Percentiles rank a stretch among this genome's conserved stretches.
Evolutionary conservation across 176 grass and related monocot species (phyloP).

Genomic region (Poa pratensis): DNA sequence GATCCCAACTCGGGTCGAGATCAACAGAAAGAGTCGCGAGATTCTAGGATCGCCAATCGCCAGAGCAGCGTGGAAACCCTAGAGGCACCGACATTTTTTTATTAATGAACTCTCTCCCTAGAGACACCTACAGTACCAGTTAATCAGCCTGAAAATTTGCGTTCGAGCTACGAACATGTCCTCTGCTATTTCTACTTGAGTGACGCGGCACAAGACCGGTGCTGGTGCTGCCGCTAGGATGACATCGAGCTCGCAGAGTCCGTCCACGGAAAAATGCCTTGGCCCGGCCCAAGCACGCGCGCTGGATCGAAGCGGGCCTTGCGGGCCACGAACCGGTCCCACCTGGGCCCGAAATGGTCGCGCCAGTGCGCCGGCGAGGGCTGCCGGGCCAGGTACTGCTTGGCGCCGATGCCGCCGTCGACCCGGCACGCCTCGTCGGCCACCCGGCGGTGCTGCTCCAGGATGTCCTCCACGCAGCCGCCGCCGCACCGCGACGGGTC

Average conservation of each 20-base stretch:
- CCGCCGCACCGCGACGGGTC: slow-evolving; percentile 57
- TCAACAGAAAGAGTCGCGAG: too few relatives aligned
- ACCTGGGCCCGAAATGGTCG: slow-evolving; percentile 60
- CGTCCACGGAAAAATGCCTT: slow-evolving; percentile 59
- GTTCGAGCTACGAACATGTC: slow-evolving; percentile 31
- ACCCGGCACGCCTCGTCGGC: slow-evolving; percentile 52
- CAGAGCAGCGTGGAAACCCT: too few relatives aligned
- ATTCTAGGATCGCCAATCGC: too few relatives aligned
- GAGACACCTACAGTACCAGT: not conserved
- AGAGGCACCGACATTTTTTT: too few relatives aligned
- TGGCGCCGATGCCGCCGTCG: slow-evolving; percentile 55
- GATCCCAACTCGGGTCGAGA: too few relatives aligned
- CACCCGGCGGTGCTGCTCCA: slow-evolving; percentile 59
- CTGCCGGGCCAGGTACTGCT: slow-evolving; percentile 75
- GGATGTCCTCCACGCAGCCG: slow-evolving; percentile 55
- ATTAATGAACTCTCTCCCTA: too few relatives aligned
- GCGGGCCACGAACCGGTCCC: slow-evolving; percentile 58
- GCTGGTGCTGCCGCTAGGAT: too few relatives aligned
- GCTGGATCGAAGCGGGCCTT: slow-evolving; percentile 67
- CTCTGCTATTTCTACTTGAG: not conserved
- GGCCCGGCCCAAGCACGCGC: slow-evolving; percentile 69
- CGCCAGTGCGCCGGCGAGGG: slow-evolving; percentile 63
- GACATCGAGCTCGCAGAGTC: slow-evolving; percentile 1
- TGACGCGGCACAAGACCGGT: not conserved
- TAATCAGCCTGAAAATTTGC: slow-evolving; percentile 12